A percentile compares a stretch with the other conserved stretches of the same genome.
Conservation (phyloP, 2,329 filamentous ascomycete species). For the Talaromyces funiculosus region DNA sequence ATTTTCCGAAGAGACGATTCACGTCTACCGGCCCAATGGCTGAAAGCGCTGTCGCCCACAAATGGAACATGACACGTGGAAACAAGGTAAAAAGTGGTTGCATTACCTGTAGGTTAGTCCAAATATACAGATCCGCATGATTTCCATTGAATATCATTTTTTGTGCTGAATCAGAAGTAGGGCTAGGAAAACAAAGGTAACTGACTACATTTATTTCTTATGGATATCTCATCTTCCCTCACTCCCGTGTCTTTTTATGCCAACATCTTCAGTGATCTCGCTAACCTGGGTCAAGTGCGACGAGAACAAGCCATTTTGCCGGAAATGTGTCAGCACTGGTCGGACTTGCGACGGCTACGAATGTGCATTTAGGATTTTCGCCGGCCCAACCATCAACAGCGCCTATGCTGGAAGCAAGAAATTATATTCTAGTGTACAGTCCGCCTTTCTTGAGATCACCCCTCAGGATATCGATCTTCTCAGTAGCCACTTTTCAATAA, state of each 20-base stretch:
- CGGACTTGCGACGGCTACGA: constrained; percentile 12
- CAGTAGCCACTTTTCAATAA: constrained; percentile 9
- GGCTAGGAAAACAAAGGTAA: constrained; percentile 1
- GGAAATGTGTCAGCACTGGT: constrained; percentile 10
- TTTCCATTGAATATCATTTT: background rate
- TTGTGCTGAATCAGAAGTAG: background rate
- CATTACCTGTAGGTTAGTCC: constrained; percentile 10
- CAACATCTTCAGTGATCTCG: background rate
- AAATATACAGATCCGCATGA: background rate
- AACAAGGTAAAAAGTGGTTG: constrained; percentile 11
- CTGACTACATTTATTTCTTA: background rate
- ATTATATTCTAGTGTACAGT: background rate
- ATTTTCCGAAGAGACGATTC: no score
- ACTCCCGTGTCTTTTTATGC: background rate
- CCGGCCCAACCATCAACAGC: background rate
- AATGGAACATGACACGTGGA: background rate
- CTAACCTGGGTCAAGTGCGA: constrained; percentile 8
- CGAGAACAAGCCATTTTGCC: constrained; percentile 11
- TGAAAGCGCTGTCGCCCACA: background rate
- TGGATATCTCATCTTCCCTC: background rate
- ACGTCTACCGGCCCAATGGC: background rate
- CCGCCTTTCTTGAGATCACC: background rate
- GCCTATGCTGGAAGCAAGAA: background rate
- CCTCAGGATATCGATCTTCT: constrained; percentile 6
- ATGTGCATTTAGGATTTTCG: background rate